A percentile compares a stretch with the other conserved stretches of the same genome.
Conservation (phyloP, 768 basidiomycete genomes). For the Symmetrospora coprosmae region DNA sequence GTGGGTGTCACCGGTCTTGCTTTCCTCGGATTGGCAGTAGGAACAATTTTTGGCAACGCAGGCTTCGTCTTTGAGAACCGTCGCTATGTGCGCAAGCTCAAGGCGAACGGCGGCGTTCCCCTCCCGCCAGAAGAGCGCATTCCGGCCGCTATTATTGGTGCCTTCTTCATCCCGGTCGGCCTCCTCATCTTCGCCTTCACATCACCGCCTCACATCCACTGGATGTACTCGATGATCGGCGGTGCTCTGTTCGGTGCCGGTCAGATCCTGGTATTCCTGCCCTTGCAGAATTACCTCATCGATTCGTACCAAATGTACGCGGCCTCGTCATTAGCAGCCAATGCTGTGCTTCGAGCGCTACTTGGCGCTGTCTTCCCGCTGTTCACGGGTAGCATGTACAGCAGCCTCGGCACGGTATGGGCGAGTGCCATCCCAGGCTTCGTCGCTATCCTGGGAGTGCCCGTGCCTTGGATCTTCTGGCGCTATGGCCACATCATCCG, state of each 20-base stretch:
- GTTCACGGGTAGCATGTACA: constrained; percentile 27
- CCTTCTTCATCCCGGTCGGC: constrained; percentile 33
- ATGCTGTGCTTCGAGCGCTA: constrained; percentile 32
- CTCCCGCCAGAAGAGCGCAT: constrained; percentile 10
- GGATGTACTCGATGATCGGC: constrained; percentile 39
- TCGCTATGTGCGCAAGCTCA: not conserved
- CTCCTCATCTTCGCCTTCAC: constrained; percentile 39
- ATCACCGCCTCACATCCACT: constrained; percentile 31
- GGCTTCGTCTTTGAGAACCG: constrained; percentile 1
- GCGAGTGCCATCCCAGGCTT: constrained; percentile 29
- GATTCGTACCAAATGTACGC: constrained; percentile 27
- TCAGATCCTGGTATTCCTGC: not conserved
- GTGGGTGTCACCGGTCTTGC: constrained; percentile 36
- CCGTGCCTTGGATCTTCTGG: constrained; percentile 29
- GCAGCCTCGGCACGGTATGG: constrained; percentile 31
- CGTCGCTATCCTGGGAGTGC: constrained; percentile 23
- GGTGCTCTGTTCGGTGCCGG: constrained; percentile 50
- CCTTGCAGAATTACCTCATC: constrained; percentile 27
- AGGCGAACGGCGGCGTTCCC: not conserved
- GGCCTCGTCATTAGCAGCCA: constrained; percentile 32
- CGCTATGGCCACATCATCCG: constrained; percentile 27
- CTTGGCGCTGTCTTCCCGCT: constrained; percentile 26
- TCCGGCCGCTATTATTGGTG: constrained; percentile 32
- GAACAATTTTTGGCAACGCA: not conserved
- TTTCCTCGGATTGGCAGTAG: constrained; percentile 4